A percentile compares a stretch with the other conserved stretches of the same genome.
These are phyloP conservation scores for Euphorbia corollata DNA, from an alignment of 441 rosid species.

Conservation along the genomic window DNA sequence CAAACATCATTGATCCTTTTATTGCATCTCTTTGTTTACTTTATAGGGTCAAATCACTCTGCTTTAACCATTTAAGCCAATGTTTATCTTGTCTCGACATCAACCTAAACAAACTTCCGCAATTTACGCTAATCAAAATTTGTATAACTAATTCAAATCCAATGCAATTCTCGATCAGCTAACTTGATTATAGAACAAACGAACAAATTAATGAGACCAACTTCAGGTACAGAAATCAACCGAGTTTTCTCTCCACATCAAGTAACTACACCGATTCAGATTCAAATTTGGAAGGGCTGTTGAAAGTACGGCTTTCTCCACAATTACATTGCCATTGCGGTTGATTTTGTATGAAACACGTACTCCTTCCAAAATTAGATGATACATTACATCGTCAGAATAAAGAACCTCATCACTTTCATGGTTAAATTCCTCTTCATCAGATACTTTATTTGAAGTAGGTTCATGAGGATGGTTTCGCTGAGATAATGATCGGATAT, in stretches of 20 bases:
- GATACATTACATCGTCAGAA: conserved; percentile 37
- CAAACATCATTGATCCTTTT: no score
- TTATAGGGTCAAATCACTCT: no score
- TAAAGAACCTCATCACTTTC: conserved; percentile 9
- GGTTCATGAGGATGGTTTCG: conserved; percentile 45
- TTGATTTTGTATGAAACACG: conserved; percentile 64
- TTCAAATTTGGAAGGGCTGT: conserved; percentile 12
- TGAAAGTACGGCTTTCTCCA: conserved; percentile 37
- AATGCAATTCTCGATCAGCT: neutral
- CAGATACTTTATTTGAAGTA: conserved; percentile 14
- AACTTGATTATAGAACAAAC: neutral
- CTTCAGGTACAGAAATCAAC: neutral
- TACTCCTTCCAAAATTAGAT: conserved; percentile 63
- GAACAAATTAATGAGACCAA: neutral
- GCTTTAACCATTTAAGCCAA: no score
- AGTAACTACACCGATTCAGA: conserved; percentile 22
- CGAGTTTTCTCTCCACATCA: conserved; percentile 29
- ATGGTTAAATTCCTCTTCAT: conserved; percentile 20
- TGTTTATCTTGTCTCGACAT: no score
- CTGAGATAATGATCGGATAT: conserved; percentile 83
- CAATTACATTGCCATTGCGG: conserved; percentile 42
- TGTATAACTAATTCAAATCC: neutral
- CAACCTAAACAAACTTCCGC: no score
- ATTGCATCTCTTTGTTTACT: no score
- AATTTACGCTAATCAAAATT: no score